Conservation (phyloP, 2,329 filamentous ascomycete genomes). For the Fusarium sp. region DNA sequence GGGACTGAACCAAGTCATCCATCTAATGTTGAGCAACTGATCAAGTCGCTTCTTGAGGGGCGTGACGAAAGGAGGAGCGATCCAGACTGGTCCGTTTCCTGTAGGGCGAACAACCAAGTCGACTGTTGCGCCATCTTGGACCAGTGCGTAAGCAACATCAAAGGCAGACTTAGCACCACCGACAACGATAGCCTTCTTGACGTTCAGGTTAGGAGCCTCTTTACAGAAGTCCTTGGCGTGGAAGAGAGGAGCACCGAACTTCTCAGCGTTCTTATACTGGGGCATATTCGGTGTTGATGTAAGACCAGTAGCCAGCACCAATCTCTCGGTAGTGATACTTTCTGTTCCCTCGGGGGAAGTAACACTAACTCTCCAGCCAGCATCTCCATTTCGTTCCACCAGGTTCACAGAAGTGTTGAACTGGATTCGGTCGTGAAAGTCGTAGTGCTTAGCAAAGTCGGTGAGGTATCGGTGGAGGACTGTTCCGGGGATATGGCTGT, state of each 20-base stretch:
- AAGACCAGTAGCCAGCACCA: constrained; percentile 62
- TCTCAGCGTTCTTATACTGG: constrained; percentile 47
- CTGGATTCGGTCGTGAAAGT: constrained; percentile 57
- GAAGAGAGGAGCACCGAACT: constrained; percentile 52
- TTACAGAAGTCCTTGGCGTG: constrained; percentile 55
- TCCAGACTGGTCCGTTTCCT: constrained; percentile 64
- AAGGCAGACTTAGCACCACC: constrained; percentile 68
- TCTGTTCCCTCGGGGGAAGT: neutral
- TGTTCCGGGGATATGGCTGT: constrained; percentile 49
- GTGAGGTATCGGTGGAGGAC: constrained; percentile 51
- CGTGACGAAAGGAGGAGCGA: constrained; percentile 66
- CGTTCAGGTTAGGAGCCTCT: constrained; percentile 44
- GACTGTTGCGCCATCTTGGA: constrained; percentile 56
- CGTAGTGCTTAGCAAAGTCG: constrained; percentile 55
- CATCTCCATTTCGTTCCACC: constrained; percentile 43
- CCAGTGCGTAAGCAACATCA: constrained; percentile 66
- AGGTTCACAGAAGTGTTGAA: constrained; percentile 61
- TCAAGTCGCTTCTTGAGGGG: constrained; percentile 69
- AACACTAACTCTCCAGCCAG: constrained; percentile 34
- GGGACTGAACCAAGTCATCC: constrained; percentile 72
- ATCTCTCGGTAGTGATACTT: constrained; percentile 46
- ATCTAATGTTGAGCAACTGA: constrained; percentile 60
- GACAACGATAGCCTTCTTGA: constrained; percentile 56
- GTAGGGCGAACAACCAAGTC: constrained; percentile 60
- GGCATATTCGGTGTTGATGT: constrained; percentile 57